Evolutionary conservation across 345 rosid species (phyloP).

Genomic region (Balakata baccata): DNA sequence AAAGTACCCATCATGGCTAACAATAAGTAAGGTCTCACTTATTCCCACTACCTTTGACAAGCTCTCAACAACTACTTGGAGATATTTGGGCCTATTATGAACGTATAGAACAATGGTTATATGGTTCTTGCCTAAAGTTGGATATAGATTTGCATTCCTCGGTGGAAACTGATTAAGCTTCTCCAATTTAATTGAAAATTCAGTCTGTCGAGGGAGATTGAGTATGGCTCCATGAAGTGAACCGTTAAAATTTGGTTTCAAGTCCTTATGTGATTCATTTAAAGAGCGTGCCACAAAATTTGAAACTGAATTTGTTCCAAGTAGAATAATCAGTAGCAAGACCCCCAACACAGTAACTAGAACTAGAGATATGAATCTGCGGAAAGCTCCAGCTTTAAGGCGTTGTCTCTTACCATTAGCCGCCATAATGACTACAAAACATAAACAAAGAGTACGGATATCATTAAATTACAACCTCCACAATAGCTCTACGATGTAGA

Average conservation of each 20-base stretch:
- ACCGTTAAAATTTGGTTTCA: constrained; percentile 21
- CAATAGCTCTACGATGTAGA: background rate
- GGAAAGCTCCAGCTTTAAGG: constrained; percentile 46
- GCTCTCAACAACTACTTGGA: constrained; percentile 68
- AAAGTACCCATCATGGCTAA: constrained; percentile 94
- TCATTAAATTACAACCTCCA: background rate
- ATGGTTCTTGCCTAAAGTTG: constrained; percentile 60
- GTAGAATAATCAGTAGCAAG: constrained; percentile 46
- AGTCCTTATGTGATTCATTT: constrained; percentile 27
- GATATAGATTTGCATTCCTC: constrained; percentile 62
- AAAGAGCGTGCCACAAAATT: constrained; percentile 24
- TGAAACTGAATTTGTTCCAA: constrained; percentile 39
- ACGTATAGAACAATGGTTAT: constrained; percentile 80
- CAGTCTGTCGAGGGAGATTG: constrained; percentile 53
- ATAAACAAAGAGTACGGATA: constrained; percentile 1
- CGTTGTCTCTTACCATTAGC: constrained; percentile 53
- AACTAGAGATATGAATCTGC: constrained; percentile 42
- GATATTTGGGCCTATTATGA: constrained; percentile 88
- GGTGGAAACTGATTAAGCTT: constrained; percentile 61
- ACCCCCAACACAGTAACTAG: constrained; percentile 52
- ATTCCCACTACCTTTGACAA: constrained; percentile 81
- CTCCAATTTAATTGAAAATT: constrained; percentile 56
- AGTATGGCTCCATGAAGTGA: constrained; percentile 26
- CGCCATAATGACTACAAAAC: constrained; percentile 47
- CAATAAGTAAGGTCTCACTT: constrained; percentile 75